phyloP scores from a whole-genome alignment of 1,284 basidiomycete genomes.

The Malassezia sympodialis region DNA sequence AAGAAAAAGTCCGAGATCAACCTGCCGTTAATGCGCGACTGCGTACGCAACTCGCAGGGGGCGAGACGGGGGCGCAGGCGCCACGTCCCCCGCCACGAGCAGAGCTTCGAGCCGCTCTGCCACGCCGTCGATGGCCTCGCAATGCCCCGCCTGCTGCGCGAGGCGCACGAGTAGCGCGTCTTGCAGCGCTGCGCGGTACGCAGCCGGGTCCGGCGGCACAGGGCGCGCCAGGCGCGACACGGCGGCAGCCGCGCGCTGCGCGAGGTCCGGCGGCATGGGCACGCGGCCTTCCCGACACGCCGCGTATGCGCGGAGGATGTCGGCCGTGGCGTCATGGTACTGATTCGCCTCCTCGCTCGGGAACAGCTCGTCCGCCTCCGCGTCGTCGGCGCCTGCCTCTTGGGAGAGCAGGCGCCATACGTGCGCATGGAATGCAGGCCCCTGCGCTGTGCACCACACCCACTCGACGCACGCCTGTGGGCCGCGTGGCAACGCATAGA shows the following conservation, averaged over 20 bases:
- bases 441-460: not conserved
- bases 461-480: constrained; percentile 2
- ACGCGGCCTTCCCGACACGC: not conserved
- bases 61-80: not conserved
- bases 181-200: not conserved
- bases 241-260: not conserved
- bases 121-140: not conserved
- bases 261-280: not conserved
- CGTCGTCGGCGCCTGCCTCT: not conserved
- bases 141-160: not conserved
- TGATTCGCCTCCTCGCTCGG: constrained; percentile 33
- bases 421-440: not conserved
- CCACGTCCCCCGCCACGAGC: not conserved
- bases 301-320: constrained; percentile 20
- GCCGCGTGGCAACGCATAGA: constrained; percentile 5
- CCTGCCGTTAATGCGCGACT: constrained; percentile 49
- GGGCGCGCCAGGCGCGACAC: not conserved
- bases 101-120: not conserved
- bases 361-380: constrained; percentile 19
- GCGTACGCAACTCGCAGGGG: constrained; percentile 17
- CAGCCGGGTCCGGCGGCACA: not conserved
- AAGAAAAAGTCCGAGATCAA: constrained; percentile 98
- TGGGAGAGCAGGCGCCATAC: constrained; percentile 3
- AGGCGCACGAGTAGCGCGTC: not conserved
- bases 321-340: constrained; percentile 27